Evolutionary conservation across 1,284 basidiomycete species (phyloP), one percentile per base, ranked within the genome.

Genomic region (Ustilago tritici): DNA sequence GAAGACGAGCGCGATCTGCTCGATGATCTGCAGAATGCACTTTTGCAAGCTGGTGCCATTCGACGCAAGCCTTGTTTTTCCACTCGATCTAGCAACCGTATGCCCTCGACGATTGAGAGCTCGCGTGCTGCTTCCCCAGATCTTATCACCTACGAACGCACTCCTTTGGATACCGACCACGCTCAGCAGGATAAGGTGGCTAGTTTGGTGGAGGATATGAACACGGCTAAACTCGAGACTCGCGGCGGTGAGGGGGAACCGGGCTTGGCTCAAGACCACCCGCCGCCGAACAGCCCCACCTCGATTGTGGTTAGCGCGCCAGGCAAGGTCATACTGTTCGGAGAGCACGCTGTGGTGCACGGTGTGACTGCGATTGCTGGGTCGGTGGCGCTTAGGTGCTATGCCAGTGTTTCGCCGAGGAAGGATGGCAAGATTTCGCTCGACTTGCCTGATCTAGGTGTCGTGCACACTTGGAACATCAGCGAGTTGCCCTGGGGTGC

Each of bases 301-400:
- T 72, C 76, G 34, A 56, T 86, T 19, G 64, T 82, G 1, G 84
- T 85, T 49, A 82, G 80, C 43, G 83, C 97, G 7, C 97, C 97
- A 8, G 97, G 97, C 52, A 99, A 99, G 87, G 93, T 99, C 73
- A 99, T 99, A 79, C 87, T 99, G 66, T 99, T 99, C 80, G 97
- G 97, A 61, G 97, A 99, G 88, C 97, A 99, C 87, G 97, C 97
- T 17, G 97, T 99, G 61, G 97, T 99, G 28, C 93, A 99, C 86
- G 97, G 97, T 63, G 93, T 95, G 62, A 97, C 95, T 67, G 97
- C 97, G 6, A 91, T 99, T 57, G 97, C 96, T 11, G 95, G 95
- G 31, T 92, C 95, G 11, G 93, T 99, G 36, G 94, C 96, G 86
- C 91, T 99, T 68, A 92, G 97, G 58, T 99, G 96, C 87, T 99